Conservation (phyloP, 2,329 filamentous ascomycete genomes). For the Xylaria sp. region DNA sequence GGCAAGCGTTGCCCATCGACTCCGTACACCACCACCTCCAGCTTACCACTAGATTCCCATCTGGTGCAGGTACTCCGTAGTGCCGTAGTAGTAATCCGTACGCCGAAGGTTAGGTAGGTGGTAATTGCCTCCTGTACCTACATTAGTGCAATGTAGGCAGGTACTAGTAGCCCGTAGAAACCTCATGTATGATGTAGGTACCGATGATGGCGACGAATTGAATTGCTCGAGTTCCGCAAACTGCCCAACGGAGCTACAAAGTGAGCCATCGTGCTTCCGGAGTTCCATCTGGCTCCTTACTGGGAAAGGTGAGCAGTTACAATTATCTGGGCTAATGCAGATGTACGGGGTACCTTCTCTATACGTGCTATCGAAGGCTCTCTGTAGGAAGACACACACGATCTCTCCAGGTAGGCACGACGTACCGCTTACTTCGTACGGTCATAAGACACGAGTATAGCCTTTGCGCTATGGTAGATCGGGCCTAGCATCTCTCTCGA, state of each 20-base stretch:
- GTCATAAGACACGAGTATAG: no score
- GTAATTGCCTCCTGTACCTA: background rate
- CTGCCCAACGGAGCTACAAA: background rate
- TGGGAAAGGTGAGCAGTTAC: background rate
- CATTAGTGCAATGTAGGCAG: background rate
- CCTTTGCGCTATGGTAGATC: background rate
- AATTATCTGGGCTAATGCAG: background rate
- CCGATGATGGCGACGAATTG: background rate
- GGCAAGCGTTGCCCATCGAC: no score
- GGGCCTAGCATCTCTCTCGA: background rate
- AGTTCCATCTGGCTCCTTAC: background rate
- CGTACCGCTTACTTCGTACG: background rate
- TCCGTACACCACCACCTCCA: no score
- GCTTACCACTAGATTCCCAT: no score
- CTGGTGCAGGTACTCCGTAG: background rate
- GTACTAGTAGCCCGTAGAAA: background rate
- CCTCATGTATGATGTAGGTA: background rate
- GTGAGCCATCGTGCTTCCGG: background rate
- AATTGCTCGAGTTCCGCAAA: background rate
- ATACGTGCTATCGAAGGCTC: background rate
- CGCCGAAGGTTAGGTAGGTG: background rate
- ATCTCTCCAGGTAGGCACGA: background rate
- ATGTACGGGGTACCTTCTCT: background rate
- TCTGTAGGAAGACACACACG: no score
- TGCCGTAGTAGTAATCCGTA: background rate